These are phyloP conservation scores for Pterocarpus santalinus DNA, from an alignment of 306 rosid genomes.

Conservation along the genomic window DNA sequence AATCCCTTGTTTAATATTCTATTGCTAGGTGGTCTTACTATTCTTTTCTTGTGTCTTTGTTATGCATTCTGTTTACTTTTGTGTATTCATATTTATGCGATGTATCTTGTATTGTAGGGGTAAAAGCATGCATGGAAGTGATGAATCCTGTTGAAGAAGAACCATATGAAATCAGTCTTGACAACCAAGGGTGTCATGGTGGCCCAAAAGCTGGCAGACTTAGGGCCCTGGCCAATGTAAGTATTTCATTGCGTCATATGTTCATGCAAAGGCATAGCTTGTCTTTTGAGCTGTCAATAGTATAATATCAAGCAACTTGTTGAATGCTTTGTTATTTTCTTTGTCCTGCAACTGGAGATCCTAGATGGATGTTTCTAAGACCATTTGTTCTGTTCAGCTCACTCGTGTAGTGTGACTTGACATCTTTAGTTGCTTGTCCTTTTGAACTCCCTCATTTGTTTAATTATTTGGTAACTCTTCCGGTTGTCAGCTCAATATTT, in stretches of 20 bases:
- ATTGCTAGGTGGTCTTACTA: background rate
- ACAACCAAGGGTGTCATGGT: constrained; percentile 80
- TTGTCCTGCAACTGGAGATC: constrained; percentile 27
- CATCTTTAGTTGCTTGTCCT: background rate
- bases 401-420: background rate
- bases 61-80: constrained; percentile 21
- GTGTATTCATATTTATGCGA: constrained; percentile 18
- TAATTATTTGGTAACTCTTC: constrained; percentile 5
- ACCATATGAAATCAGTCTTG: constrained; percentile 78
- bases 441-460: background rate
- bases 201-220: constrained; percentile 92
- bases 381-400: constrained; percentile 22
- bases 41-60: constrained; percentile 2
- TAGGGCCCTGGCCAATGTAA: constrained; percentile 67
- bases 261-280: constrained; percentile 29
- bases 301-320: constrained; percentile 32
- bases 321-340: constrained; percentile 15
- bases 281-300: constrained; percentile 24
- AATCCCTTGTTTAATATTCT: background rate
- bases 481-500: constrained; percentile 7
- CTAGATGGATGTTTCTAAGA: constrained; percentile 22
- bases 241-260: constrained; percentile 34
- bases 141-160: constrained; percentile 70
- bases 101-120: constrained; percentile 70
- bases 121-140: constrained; percentile 73